phyloP scores from a whole-genome alignment of 176 grass and related monocot species.

The Oryza glumipatula region DNA sequence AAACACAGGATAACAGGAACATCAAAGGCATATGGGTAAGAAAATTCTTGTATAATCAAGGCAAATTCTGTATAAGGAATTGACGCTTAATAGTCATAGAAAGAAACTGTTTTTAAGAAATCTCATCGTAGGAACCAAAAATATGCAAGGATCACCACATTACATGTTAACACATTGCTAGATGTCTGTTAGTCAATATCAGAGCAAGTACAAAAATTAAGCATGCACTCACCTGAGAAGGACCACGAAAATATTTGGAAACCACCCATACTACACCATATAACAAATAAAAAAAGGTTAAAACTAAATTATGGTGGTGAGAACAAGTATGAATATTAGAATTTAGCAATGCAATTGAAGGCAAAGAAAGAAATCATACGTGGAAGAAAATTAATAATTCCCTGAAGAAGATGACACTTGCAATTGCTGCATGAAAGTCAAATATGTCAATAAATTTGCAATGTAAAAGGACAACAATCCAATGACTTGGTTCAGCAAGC shows the following conservation, averaged over 20 bases:
- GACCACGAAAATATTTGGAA: conserved; percentile 54
- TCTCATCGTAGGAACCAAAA: neutral
- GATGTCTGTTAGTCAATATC: conserved; percentile 1
- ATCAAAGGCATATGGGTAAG: neutral
- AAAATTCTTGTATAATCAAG: conserved; percentile 21
- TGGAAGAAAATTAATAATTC: conserved; percentile 47
- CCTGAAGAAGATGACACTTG: conserved; percentile 56
- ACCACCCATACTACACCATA: conserved; percentile 48
- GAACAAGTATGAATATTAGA: neutral
- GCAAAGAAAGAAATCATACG: conserved; percentile 39
- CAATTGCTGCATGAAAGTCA: conserved; percentile 59
- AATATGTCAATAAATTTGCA: conserved; percentile 21
- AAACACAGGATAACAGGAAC: neutral
- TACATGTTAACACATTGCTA: neutral
- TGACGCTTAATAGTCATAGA: neutral
- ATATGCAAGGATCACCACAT: conserved; percentile 1
- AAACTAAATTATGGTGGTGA: neutral
- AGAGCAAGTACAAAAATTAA: conserved; percentile 18
- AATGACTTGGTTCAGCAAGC: conserved; percentile 12
- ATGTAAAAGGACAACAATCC: conserved; percentile 13
- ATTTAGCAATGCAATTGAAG: conserved; percentile 11
- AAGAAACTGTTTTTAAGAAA: neutral
- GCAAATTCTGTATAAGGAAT: neutral
- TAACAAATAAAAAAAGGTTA: neutral
- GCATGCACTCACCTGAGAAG: conserved; percentile 58